Conservation (phyloP, 2,329 filamentous ascomycete species). For the Pseudogymnoascus pannorum region DNA sequence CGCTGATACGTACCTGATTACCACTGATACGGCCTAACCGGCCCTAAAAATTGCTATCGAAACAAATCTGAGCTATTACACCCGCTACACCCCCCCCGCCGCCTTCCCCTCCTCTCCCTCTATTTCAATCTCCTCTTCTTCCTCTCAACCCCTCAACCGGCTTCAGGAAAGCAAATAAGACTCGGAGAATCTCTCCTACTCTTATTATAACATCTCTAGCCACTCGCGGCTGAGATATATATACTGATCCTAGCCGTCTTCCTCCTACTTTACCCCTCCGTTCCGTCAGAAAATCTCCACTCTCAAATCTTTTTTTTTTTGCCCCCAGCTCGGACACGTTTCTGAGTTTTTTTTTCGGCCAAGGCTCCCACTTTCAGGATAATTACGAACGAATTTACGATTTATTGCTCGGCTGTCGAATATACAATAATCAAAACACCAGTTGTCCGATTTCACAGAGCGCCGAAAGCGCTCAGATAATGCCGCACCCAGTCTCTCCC, state of each 20-base stretch:
- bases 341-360: slow-evolving; percentile 6
- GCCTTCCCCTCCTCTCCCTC: neutral
- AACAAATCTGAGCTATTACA: neutral
- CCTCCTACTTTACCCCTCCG: neutral
- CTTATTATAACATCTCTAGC: slow-evolving; percentile 22
- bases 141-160: slow-evolving; percentile 11
- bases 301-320: slow-evolving; percentile 8
- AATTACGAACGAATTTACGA: slow-evolving; percentile 8
- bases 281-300: slow-evolving; percentile 4
- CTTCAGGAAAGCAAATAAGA: slow-evolving; percentile 9
- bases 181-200: slow-evolving; percentile 4
- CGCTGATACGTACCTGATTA: slow-evolving; percentile 4
- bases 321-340: neutral
- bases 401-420: slow-evolving; percentile 3
- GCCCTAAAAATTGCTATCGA: slow-evolving; percentile 7
- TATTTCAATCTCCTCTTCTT: slow-evolving; percentile 10
- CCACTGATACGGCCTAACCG: slow-evolving; percentile 8
- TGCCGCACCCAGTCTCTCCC: slow-evolving; percentile 40
- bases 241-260: neutral
- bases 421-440: neutral
- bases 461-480: slow-evolving; percentile 28
- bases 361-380: slow-evolving; percentile 4
- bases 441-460: neutral
- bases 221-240: slow-evolving; percentile 28
- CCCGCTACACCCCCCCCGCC: neutral